phyloP scores from a whole-genome alignment of 2,329 filamentous ascomycete genomes.

The Trichoderma citrinoviride region DNA sequence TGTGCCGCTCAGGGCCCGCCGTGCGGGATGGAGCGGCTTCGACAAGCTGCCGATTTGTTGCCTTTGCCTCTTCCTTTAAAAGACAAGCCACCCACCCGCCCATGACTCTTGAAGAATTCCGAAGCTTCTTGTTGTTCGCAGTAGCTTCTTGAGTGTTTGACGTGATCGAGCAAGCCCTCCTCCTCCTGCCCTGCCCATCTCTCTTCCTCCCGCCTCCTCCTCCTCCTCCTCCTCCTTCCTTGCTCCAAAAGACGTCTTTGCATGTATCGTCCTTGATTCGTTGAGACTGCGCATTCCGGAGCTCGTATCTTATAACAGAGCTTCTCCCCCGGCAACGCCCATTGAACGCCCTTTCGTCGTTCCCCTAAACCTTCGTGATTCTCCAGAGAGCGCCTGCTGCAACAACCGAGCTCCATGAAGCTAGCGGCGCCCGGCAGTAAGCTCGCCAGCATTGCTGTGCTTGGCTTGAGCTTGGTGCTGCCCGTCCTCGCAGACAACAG shows the following conservation, averaged over 20 bases:
- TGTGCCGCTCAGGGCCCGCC: slow-evolving; percentile 16
- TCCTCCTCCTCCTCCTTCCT: background rate
- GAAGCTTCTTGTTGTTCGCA: background rate
- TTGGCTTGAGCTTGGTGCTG: slow-evolving; percentile 16
- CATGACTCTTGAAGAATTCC: background rate
- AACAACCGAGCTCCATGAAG: slow-evolving; percentile 17
- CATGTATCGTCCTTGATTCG: slow-evolving; percentile 1
- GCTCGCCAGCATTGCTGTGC: slow-evolving; percentile 19
- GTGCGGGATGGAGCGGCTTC: slow-evolving; percentile 15
- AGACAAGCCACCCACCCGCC: slow-evolving; percentile 16
- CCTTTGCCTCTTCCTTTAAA: background rate
- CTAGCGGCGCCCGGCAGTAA: background rate
- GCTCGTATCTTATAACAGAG: background rate
- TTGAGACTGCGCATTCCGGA: background rate
- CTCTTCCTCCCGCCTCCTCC: background rate
- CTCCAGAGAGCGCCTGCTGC: background rate
- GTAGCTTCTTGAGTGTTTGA: background rate
- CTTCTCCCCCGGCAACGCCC: background rate
- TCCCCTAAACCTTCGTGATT: background rate
- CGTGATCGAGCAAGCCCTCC: background rate
- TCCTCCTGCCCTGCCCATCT: background rate
- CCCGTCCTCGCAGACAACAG: slow-evolving; percentile 21
- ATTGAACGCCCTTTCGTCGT: background rate
- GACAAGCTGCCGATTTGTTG: slow-evolving; percentile 8
- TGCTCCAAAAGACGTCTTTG: background rate